Evolutionary conservation across 108 stramenopile species (phyloP).

Genomic region (Pseudonitzschia multiseries): DNA sequence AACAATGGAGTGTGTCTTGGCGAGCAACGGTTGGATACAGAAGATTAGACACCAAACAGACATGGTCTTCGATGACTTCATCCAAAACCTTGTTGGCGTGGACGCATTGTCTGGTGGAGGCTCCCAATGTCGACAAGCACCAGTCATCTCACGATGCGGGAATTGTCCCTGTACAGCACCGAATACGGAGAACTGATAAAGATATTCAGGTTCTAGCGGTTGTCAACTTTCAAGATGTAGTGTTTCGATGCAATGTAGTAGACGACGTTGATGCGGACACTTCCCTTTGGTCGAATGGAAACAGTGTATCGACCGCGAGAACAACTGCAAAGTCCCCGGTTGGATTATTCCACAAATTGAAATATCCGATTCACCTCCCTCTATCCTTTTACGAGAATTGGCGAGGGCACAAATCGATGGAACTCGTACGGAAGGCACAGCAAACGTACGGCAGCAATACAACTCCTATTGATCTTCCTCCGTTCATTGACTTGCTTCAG

Average conservation of each 20-base stretch:
- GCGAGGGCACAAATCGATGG: constrained; percentile 49
- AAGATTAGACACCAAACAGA: background rate
- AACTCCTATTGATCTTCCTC: constrained; percentile 84
- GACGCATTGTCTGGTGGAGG: constrained; percentile 45
- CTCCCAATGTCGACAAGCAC: constrained; percentile 33
- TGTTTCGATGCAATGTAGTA: constrained; percentile 39
- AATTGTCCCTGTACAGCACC: constrained; percentile 1
- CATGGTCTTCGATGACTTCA: constrained; percentile 35
- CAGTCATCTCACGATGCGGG: constrained; percentile 32
- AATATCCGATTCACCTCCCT: constrained; percentile 69
- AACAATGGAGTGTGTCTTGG: constrained; percentile 52
- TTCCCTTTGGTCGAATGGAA: constrained; percentile 31
- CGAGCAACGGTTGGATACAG: constrained; percentile 49
- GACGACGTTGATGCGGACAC: constrained; percentile 28
- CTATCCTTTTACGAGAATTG: constrained; percentile 61
- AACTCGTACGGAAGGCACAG: constrained; percentile 25
- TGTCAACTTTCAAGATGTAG: constrained; percentile 43
- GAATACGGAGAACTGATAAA: constrained; percentile 1
- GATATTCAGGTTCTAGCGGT: constrained; percentile 16
- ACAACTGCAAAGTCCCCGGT: constrained; percentile 1
- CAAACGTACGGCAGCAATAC: constrained; percentile 82
- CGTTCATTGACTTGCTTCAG: constrained; percentile 78
- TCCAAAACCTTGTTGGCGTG: constrained; percentile 15
- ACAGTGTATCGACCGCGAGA: background rate
- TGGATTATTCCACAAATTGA: constrained; percentile 55